A percentile compares a stretch with the other conserved stretches of the same genome.
Conservation (phyloP, 1,284 basidiomycete genomes). For the Clitocybe nebularis region DNA sequence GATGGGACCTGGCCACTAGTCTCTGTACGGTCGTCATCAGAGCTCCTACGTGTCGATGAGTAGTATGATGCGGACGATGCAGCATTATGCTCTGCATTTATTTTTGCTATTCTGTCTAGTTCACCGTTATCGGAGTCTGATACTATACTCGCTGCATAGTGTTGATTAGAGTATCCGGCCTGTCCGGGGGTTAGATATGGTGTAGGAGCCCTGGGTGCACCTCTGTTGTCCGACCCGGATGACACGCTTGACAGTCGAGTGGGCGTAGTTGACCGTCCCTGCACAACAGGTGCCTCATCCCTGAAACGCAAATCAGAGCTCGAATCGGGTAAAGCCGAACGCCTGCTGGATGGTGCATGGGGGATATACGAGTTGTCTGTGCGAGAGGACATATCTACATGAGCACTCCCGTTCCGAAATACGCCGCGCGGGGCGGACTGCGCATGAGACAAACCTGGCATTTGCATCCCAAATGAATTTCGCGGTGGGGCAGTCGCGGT, state of each 20-base stretch:
- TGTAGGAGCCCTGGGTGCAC: neutral
- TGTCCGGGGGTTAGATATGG: constrained; percentile 1
- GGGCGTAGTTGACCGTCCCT: constrained; percentile 9
- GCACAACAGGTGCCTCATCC: constrained; percentile 6
- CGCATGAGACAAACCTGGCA: constrained; percentile 23
- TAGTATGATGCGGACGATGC: constrained; percentile 23
- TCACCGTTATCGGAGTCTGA: constrained; percentile 19
- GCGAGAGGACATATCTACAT: constrained; percentile 10
- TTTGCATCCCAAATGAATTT: constrained; percentile 20
- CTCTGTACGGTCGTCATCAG: constrained; percentile 1
- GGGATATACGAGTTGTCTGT: constrained; percentile 7
- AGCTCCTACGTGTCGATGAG: constrained; percentile 15
- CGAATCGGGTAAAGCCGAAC: constrained; percentile 8
- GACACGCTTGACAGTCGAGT: constrained; percentile 5
- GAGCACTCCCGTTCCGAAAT: constrained; percentile 17
- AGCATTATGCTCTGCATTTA: constrained; percentile 33
- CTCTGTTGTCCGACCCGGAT: constrained; percentile 11
- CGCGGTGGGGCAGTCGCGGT: constrained; percentile 10
- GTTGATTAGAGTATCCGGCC: neutral
- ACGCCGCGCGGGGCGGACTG: constrained; percentile 23
- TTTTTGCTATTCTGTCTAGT: constrained; percentile 23
- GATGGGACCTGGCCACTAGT: neutral
- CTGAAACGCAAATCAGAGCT: constrained; percentile 3
- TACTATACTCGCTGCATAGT: constrained; percentile 6
- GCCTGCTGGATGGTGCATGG: constrained; percentile 9